These are phyloP conservation scores for Luffa acutangula DNA, from an alignment of 306 rosid species.

Conservation along the genomic window DNA sequence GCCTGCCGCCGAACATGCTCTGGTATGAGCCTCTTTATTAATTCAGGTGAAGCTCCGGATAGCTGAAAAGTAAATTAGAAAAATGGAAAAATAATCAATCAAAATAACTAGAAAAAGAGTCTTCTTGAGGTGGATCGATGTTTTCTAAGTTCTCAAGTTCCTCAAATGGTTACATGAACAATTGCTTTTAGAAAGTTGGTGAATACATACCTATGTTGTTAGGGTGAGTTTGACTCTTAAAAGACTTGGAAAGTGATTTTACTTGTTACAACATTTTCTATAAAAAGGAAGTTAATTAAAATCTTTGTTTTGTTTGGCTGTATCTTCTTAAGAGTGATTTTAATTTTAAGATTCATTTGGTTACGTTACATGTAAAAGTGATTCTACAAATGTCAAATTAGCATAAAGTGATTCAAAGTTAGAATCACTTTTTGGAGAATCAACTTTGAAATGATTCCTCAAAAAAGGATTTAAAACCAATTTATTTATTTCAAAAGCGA, in stretches of 20 bases:
- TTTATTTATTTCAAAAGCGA: background rate
- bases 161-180: background rate
- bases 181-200: background rate
- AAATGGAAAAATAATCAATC: background rate
- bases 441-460: background rate
- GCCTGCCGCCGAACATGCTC: slow-evolving; percentile 70
- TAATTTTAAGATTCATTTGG: no score
- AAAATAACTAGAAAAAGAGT: background rate
- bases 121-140: background rate
- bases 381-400: no score
- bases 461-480: background rate
- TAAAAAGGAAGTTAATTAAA: background rate
- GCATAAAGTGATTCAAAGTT: no score
- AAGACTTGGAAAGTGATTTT: no score
- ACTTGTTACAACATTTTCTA: no score
- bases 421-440: no score
- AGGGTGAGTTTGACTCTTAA: no score
- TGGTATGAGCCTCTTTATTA: slow-evolving; percentile 72
- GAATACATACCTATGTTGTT: background rate
- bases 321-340: background rate
- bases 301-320: background rate
- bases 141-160: background rate
- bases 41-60: slow-evolving; percentile 60
- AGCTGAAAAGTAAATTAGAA: slow-evolving; percentile 30
- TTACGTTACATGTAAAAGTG: no score